A percentile compares a stretch with the other conserved stretches of the same genome.
phyloP scores from a whole-genome alignment of 2,329 filamentous ascomycete genomes.

The Alternaria novae-zelandiae region DNA sequence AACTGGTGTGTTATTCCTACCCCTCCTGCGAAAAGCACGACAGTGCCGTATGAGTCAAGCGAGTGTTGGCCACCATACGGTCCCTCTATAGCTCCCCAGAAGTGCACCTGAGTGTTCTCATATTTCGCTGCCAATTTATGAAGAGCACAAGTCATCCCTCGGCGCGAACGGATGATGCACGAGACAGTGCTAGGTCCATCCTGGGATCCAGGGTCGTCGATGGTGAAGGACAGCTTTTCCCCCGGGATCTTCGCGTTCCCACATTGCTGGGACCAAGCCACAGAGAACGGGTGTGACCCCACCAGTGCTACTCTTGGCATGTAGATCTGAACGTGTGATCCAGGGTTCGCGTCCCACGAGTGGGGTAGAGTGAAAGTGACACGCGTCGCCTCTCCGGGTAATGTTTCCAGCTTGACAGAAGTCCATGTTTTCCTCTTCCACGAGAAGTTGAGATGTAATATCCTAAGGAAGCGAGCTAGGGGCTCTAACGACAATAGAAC shows the following conservation, averaged over 20 bases:
- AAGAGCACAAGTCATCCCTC: conserved; percentile 80
- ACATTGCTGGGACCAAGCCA: conserved; percentile 73
- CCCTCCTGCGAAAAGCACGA: conserved; percentile 84
- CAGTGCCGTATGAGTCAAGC: conserved; percentile 87
- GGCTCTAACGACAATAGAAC: conserved; percentile 69
- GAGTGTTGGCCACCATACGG: conserved; percentile 78
- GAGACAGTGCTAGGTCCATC: conserved; percentile 52
- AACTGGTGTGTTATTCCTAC: conserved; percentile 94
- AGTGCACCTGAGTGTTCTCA: conserved; percentile 58
- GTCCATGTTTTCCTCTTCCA: conserved; percentile 65
- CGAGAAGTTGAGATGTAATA: conserved; percentile 70
- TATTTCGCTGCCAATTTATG: conserved; percentile 67
- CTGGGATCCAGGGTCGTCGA: conserved; percentile 52
- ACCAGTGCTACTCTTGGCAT: conserved; percentile 70
- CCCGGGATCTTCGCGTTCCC: conserved; percentile 14
- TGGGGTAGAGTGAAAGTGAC: conserved; percentile 73
- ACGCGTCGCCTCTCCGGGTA: conserved; percentile 74
- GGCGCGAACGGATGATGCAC: conserved; percentile 83
- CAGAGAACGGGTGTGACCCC: conserved; percentile 77
- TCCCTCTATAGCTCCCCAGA: conserved; percentile 80
- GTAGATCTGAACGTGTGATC: conserved; percentile 78
- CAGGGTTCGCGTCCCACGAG: conserved; percentile 72
- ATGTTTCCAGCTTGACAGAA: conserved; percentile 62
- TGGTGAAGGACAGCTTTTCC: conserved; percentile 36
- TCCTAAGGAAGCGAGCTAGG: conserved; percentile 59